Evolutionary conservation across 2,329 filamentous ascomycete genomes (phyloP), one percentile per base, ranked within the genome.

Genomic region (Monilinia fructigena): DNA sequence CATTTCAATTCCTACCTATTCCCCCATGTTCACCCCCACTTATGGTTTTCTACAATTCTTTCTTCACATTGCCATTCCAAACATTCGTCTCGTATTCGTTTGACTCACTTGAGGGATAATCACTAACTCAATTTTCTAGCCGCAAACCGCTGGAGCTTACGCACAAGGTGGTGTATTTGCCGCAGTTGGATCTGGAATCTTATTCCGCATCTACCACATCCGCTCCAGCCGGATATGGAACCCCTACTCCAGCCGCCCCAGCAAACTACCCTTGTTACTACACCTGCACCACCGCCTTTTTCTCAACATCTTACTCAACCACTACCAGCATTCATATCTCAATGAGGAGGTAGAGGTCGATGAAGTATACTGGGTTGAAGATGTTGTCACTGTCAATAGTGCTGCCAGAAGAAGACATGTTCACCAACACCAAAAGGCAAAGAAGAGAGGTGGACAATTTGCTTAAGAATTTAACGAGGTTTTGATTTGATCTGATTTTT

Each of bases 351-450:
- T 65, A 16, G 23, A 60, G 16, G 82, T 89, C 16, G 80, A 80
- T 68, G 82, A 87, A 77, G 80, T 89, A 28, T 75, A 86, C 16
- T 85, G 83, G 81, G 82, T 84, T 63, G 80, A 87, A 76, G 80
- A 83, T 55, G 73, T 81, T 5, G 80, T 86, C 23, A 65, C 48
- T 7, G 64, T 67, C 16, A 62, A 40, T 3, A 45, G 54, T 18
- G 54, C 55, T 35, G 55, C 47, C 2, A 60, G 55, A 16, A 67
- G 54, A 38, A 55, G 56, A 35, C 67, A 68, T 50, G 38, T 65
- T 12, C 66, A 67, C 42, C 48, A 52, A 12, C 67, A 67, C 55
- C 61, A 48, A 42, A 28, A 48, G 8, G 40, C 28, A 1, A 55
- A 64, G 42, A 64, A 58, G 55, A 65, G 55, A 26, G 42, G 42